Evolutionary conservation across 2,329 filamentous ascomycete species (phyloP).

Genomic region (Davidsoniella eucalypti): DNA sequence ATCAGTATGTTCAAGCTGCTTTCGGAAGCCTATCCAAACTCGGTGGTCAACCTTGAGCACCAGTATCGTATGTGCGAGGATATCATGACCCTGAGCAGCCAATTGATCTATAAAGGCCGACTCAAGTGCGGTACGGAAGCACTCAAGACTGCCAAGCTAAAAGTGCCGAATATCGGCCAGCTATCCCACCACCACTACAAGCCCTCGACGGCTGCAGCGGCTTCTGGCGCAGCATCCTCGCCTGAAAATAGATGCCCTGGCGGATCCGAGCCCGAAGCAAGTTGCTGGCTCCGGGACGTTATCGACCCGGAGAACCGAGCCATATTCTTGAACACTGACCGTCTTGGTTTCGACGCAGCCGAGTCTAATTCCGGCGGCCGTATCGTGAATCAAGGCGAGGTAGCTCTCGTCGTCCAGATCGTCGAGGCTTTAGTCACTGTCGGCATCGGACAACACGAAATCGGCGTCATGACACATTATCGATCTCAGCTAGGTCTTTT

Average conservation of each 20-base stretch:
- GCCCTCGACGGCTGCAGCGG: constrained; percentile 19
- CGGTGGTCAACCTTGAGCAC: constrained; percentile 82
- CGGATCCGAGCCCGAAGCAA: constrained; percentile 21
- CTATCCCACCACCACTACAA: constrained; percentile 45
- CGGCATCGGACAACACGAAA: constrained; percentile 58
- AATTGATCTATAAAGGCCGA: constrained; percentile 77
- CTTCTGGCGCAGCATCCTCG: constrained; percentile 1
- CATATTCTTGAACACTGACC: constrained; percentile 79
- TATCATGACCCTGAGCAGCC: constrained; percentile 87
- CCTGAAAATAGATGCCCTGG: constrained; percentile 15
- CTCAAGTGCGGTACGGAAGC: constrained; percentile 74
- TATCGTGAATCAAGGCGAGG: constrained; percentile 78
- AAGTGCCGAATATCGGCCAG: constrained; percentile 47
- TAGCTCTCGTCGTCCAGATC: constrained; percentile 58
- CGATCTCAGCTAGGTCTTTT: constrained; percentile 78
- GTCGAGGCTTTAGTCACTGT: constrained; percentile 61
- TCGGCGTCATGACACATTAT: constrained; percentile 95
- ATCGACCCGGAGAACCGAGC: constrained; percentile 57
- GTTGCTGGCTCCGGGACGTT: constrained; percentile 64
- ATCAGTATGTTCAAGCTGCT: constrained; percentile 87
- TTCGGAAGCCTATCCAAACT: constrained; percentile 71
- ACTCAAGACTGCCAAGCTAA: constrained; percentile 53
- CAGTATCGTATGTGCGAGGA: constrained; percentile 98
- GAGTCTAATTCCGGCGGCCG: constrained; percentile 70
- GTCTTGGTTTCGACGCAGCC: constrained; percentile 42